These are phyloP conservation scores for Cadophora sp. DNA, from an alignment of 2,329 filamentous ascomycete genomes.

Conservation along the genomic window DNA sequence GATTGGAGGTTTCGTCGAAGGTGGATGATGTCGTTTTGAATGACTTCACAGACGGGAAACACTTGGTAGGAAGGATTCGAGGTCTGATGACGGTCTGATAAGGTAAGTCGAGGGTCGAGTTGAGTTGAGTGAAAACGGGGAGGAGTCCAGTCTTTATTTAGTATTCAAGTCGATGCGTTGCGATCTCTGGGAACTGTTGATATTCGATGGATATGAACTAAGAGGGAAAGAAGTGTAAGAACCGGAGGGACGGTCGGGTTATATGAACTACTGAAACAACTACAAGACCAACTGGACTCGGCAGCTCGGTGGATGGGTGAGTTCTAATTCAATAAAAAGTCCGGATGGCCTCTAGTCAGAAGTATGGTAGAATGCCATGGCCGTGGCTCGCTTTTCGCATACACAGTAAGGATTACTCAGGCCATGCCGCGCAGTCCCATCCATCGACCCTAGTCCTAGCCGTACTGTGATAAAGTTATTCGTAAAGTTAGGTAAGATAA, in stretches of 20 bases:
- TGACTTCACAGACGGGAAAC: background rate
- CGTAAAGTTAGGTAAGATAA: too few species aligned
- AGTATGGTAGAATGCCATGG: background rate
- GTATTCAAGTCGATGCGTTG: background rate
- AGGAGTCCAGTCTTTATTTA: too few species aligned
- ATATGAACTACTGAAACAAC: constrained; percentile 5
- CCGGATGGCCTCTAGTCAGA: constrained; percentile 7
- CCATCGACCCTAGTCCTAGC: constrained; percentile 10
- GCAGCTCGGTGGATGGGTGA: background rate
- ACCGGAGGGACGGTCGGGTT: background rate
- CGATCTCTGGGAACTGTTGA: background rate
- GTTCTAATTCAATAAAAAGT: constrained; percentile 2
- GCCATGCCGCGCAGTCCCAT: constrained; percentile 7
- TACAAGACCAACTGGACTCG: background rate
- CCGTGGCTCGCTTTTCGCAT: background rate
- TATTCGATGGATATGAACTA: background rate
- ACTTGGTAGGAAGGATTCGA: background rate
- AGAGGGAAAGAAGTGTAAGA: background rate
- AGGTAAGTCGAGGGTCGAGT: background rate
- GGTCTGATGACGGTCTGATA: background rate
- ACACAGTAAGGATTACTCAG: constrained; percentile 20
- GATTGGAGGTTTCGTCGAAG: constrained; percentile 3
- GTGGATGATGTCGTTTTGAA: background rate
- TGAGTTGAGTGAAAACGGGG: background rate
- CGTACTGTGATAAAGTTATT: background rate